Conservation (phyloP, 2,329 filamentous ascomycete species). For the Arachnomyces sp. region DNA sequence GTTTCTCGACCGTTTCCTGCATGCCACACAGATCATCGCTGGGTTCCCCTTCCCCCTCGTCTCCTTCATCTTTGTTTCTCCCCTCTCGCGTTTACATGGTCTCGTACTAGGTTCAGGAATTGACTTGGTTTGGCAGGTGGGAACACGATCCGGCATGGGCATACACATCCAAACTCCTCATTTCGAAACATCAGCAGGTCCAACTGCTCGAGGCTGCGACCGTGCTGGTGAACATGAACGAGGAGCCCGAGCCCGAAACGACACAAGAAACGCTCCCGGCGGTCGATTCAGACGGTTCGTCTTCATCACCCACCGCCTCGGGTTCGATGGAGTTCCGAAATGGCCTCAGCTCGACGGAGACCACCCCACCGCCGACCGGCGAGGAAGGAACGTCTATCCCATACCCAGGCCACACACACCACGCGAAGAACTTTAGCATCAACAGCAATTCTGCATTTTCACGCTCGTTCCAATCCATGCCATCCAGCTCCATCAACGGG, state of each 20-base stretch:
- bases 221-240: constrained; percentile 88
- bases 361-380: constrained; percentile 76
- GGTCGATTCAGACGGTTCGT: constrained; percentile 72
- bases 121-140: constrained; percentile 60
- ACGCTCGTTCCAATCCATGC: constrained; percentile 71
- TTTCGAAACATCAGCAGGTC: constrained; percentile 98
- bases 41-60: too few species aligned
- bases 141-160: constrained; percentile 99
- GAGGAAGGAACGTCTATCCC: constrained; percentile 54
- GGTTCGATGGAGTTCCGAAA: constrained; percentile 67
- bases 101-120: neutral
- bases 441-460: constrained; percentile 50
- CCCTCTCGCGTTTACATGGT: too few species aligned
- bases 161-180: constrained; percentile 91
- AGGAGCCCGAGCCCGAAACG: constrained; percentile 34
- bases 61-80: constrained; percentile 6
- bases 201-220: constrained; percentile 94
- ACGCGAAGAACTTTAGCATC: constrained; percentile 51
- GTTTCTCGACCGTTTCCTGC: too few species aligned
- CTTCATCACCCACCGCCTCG: constrained; percentile 72
- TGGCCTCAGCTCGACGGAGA: constrained; percentile 77
- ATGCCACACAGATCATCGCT: too few species aligned
- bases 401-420: constrained; percentile 30
- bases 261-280: constrained; percentile 59
- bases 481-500: constrained; percentile 50